phyloP scores from a whole-genome alignment of 2,329 filamentous ascomycete genomes.

The Botrytis aclada region DNA sequence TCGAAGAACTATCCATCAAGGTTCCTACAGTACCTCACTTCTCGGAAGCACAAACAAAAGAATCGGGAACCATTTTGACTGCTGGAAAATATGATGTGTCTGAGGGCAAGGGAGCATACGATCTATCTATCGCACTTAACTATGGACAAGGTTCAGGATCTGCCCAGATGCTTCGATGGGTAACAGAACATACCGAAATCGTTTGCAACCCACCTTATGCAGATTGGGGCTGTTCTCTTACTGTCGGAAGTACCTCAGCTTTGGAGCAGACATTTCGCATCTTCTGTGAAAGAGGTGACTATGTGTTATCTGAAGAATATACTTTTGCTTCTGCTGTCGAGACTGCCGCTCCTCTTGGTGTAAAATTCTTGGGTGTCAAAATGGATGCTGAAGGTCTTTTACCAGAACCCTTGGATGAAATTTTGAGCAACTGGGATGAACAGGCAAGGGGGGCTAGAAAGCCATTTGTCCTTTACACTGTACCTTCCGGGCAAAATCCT shows the following conservation, averaged over 20 bases:
- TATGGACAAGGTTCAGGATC: slow-evolving; percentile 86
- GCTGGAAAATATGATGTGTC: slow-evolving; percentile 82
- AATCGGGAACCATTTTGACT: slow-evolving; percentile 57
- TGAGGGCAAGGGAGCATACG: slow-evolving; percentile 55
- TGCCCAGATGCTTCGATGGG: slow-evolving; percentile 81
- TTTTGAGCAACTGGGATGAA: slow-evolving; percentile 64
- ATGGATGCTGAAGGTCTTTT: slow-evolving; percentile 67
- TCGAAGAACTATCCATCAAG: slow-evolving; percentile 72
- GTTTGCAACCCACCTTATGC: slow-evolving; percentile 82
- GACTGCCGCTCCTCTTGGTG: slow-evolving; percentile 60
- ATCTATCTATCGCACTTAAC: slow-evolving; percentile 86
- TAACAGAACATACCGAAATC: slow-evolving; percentile 94
- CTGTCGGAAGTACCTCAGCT: slow-evolving; percentile 79
- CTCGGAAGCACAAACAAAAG: slow-evolving; percentile 62
- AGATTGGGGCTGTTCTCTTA: slow-evolving; percentile 85
- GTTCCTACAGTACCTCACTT: slow-evolving; percentile 69
- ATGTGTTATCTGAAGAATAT: slow-evolving; percentile 83
- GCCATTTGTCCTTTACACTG: slow-evolving; percentile 66
- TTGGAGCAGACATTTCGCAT: slow-evolving; percentile 82
- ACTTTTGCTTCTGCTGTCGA: slow-evolving; percentile 76
- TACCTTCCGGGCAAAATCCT: slow-evolving; percentile 72
- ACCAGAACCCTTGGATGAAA: slow-evolving; percentile 57
- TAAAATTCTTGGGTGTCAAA: slow-evolving; percentile 57
- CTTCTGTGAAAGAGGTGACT: slow-evolving; percentile 73
- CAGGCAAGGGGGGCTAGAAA: slow-evolving; percentile 55